These are phyloP conservation scores for Malassezia japonica DNA, from an alignment of 1,284 basidiomycete genomes.

Conservation along the genomic window DNA sequence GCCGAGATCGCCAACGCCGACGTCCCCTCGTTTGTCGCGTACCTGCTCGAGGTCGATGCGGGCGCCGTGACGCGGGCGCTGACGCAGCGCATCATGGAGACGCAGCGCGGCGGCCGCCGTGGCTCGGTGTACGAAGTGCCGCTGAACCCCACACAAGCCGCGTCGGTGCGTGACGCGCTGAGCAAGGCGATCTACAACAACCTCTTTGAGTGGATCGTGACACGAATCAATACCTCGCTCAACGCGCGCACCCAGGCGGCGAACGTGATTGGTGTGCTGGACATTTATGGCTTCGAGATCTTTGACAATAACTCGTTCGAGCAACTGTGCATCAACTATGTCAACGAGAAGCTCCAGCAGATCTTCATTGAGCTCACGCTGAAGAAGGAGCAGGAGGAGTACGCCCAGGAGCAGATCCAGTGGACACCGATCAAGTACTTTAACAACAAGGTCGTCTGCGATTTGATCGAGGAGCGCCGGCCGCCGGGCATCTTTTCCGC, in stretches of 20 bases:
- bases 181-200: slow-evolving; percentile 97
- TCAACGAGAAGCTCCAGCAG: slow-evolving; percentile 96
- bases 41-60: slow-evolving; percentile 80
- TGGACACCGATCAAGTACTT: slow-evolving; percentile 83
- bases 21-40: slow-evolving; percentile 90
- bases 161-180: slow-evolving; percentile 78
- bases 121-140: slow-evolving; percentile 96
- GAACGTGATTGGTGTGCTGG: slow-evolving; percentile 91
- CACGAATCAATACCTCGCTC: slow-evolving; percentile 90
- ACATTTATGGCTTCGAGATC: slow-evolving; percentile 86
- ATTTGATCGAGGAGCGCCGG: slow-evolving; percentile 88
- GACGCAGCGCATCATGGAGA: slow-evolving; percentile 80
- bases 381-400: slow-evolving; percentile 99
- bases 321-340: slow-evolving; percentile 99
- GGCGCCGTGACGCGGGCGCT: slow-evolving; percentile 73
- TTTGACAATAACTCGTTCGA: slow-evolving; percentile 98
- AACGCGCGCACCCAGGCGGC: slow-evolving; percentile 65
- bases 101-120: slow-evolving; percentile 64
- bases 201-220: slow-evolving; percentile 98
- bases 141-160: slow-evolving; percentile 82
- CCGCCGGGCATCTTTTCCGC: slow-evolving; percentile 97
- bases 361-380: slow-evolving; percentile 96
- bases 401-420: slow-evolving; percentile 93
- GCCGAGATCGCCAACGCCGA: slow-evolving; percentile 68
- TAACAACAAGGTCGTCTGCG: slow-evolving; percentile 69